phyloP scores from a whole-genome alignment of 768 basidiomycete genomes.

The Boletellus ananiceps region DNA sequence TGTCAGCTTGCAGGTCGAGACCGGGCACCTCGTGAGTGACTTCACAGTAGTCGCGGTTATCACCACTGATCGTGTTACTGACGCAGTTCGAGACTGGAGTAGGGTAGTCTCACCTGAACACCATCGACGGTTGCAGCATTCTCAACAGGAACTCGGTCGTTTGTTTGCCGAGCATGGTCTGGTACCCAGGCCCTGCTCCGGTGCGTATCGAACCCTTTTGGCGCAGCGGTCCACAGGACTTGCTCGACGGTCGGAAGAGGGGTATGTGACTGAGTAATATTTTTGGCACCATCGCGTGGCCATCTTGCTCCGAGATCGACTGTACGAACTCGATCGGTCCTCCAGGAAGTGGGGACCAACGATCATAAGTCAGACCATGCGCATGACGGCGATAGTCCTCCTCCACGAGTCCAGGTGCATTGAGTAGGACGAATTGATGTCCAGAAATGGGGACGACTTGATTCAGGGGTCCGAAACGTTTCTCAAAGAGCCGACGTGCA shows the following conservation, averaged over 20 bases:
- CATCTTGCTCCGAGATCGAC: slow-evolving; percentile 33
- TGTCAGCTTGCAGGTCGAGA: slow-evolving; percentile 18
- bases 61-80: slow-evolving; percentile 48
- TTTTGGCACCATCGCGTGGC: slow-evolving; percentile 18
- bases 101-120: slow-evolving; percentile 61
- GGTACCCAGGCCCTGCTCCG: slow-evolving; percentile 78
- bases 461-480: slow-evolving; percentile 67
- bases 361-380: slow-evolving; percentile 43
- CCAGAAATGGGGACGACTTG: slow-evolving; percentile 57
- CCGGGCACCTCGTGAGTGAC: slow-evolving; percentile 46
- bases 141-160: slow-evolving; percentile 71
- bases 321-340: slow-evolving; percentile 62
- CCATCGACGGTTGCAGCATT: slow-evolving; percentile 54
- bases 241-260: slow-evolving; percentile 67
- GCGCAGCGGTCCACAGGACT: slow-evolving; percentile 71
- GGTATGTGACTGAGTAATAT: slow-evolving; percentile 87
- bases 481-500: slow-evolving; percentile 53
- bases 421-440: slow-evolving; percentile 66
- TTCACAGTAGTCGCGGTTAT: slow-evolving; percentile 92
- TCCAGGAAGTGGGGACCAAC: slow-evolving; percentile 50
- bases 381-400: slow-evolving; percentile 70
- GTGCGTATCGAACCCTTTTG: slow-evolving; percentile 69
- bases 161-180: slow-evolving; percentile 76
- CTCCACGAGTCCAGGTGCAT: slow-evolving; percentile 77
- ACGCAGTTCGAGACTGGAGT: background rate